These are phyloP conservation scores for Diaporthe ampelina DNA, from an alignment of 2,329 filamentous ascomycete species.

Conservation along the genomic window DNA sequence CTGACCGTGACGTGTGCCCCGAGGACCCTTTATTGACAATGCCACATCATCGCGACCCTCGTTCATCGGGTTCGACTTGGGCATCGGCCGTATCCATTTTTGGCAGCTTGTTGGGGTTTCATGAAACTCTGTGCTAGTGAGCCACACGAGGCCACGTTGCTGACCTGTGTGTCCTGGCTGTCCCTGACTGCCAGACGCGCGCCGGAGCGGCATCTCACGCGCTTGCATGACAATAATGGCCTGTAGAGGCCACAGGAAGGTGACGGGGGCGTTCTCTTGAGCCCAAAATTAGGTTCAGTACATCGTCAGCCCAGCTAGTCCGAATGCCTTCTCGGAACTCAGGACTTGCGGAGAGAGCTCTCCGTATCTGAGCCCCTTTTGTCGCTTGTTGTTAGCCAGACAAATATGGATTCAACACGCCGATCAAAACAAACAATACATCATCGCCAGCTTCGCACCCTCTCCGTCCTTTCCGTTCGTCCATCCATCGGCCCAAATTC, in stretches of 20 bases:
- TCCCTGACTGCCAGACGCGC: constrained; percentile 16
- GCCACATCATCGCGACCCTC: constrained; percentile 35
- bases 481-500: constrained; percentile 9
- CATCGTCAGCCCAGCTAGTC: constrained; percentile 18
- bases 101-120: background rate
- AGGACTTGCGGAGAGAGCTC: background rate
- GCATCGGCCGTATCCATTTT: constrained; percentile 7
- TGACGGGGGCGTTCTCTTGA: background rate
- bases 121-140: constrained; percentile 11
- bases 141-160: constrained; percentile 25
- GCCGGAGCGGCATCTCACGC: background rate
- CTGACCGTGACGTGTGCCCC: constrained; percentile 31
- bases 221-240: constrained; percentile 17
- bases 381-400: background rate
- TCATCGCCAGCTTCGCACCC: background rate
- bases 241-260: background rate
- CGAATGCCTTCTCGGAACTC: background rate
- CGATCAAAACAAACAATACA: constrained; percentile 41
- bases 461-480: background rate
- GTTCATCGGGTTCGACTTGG: background rate
- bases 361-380: background rate
- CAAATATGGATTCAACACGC: constrained; percentile 21
- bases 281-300: constrained; percentile 22
- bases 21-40: constrained; percentile 37
- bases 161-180: constrained; percentile 18